Evolutionary conservation across 1,139 yeast genomes (phyloP).

Genomic region (Yamadazyma blattariae): DNA sequence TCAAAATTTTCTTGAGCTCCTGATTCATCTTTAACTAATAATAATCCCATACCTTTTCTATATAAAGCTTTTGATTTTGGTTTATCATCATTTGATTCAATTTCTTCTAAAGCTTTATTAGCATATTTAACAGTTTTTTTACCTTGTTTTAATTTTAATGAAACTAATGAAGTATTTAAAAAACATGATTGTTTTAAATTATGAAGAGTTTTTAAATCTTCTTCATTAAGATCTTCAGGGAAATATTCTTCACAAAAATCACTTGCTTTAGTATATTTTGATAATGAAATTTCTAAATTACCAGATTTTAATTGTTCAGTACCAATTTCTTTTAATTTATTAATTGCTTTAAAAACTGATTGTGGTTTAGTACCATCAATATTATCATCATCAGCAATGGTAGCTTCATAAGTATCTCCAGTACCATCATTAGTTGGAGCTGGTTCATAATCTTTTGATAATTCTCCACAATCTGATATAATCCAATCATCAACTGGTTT

Average conservation of each 20-base stretch:
- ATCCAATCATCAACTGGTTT: conserved; percentile 63
- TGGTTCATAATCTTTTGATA: conserved; percentile 57
- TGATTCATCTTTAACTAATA: conserved; percentile 64
- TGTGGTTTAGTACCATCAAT: conserved; percentile 60
- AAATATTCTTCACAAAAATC: conserved; percentile 67
- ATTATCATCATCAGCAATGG: conserved; percentile 67
- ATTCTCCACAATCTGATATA: conserved; percentile 77
- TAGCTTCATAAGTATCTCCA: conserved; percentile 82
- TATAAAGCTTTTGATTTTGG: conserved; percentile 81
- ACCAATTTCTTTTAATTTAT: conserved; percentile 73
- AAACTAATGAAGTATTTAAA: conserved; percentile 74
- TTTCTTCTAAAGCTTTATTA: conserved; percentile 62
- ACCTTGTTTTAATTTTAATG: conserved; percentile 60
- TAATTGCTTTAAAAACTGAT: conserved; percentile 65
- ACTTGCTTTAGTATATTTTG: conserved; percentile 70
- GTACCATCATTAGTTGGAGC: conserved; percentile 66
- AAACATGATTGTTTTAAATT: conserved; percentile 58
- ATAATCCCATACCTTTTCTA: conserved; percentile 78
- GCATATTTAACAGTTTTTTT: conserved; percentile 59
- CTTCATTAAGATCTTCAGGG: conserved; percentile 66
- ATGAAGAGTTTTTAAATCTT: conserved; percentile 47
- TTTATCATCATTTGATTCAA: conserved; percentile 49
- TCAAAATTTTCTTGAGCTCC: conserved; percentile 66
- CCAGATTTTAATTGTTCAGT: conserved; percentile 70
- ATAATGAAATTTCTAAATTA: conserved; percentile 52